Percentiles rank a stretch among this genome's conserved stretches.
Evolutionary conservation across 352 stramenopile species (phyloP).

Genomic region (Pythium monospermum): DNA sequence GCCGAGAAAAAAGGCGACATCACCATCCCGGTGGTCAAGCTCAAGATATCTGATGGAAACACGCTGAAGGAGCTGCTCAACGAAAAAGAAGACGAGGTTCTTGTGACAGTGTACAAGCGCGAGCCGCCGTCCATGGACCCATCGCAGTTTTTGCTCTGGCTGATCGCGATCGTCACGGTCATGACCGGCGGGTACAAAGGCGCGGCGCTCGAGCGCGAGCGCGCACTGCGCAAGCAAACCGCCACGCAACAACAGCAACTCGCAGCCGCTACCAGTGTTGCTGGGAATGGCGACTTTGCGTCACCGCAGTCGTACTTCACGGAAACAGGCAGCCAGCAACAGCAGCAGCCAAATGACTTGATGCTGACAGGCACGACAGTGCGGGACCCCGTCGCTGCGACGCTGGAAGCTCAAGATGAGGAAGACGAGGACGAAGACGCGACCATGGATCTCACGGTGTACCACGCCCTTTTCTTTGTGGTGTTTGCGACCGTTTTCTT

Average conservation of each 20-base stretch:
- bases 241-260: too few relatives aligned
- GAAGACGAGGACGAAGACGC: conserved; percentile 40
- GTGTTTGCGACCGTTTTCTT: conserved; percentile 87
- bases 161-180: conserved; percentile 69
- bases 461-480: conserved; percentile 89
- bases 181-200: conserved; percentile 71
- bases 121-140: conserved; percentile 52
- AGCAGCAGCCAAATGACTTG: neutral
- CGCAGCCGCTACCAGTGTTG: neutral
- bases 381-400: neutral
- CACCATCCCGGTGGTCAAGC: conserved; percentile 60
- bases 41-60: conserved; percentile 57
- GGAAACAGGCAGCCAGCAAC: neutral
- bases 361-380: neutral
- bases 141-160: conserved; percentile 69
- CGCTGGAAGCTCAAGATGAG: neutral
- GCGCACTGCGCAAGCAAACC: conserved; percentile 34
- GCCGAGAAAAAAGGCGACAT: conserved; percentile 38
- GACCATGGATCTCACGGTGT: conserved; percentile 82
- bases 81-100: conserved; percentile 22
- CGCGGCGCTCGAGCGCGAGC: conserved; percentile 56
- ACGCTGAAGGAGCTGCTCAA: conserved; percentile 41
- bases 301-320: neutral
- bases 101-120: conserved; percentile 63
- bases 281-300: neutral